These are phyloP conservation scores for Pythium oligandrum DNA, from an alignment of 352 stramenopile species.

Conservation along the genomic window DNA sequence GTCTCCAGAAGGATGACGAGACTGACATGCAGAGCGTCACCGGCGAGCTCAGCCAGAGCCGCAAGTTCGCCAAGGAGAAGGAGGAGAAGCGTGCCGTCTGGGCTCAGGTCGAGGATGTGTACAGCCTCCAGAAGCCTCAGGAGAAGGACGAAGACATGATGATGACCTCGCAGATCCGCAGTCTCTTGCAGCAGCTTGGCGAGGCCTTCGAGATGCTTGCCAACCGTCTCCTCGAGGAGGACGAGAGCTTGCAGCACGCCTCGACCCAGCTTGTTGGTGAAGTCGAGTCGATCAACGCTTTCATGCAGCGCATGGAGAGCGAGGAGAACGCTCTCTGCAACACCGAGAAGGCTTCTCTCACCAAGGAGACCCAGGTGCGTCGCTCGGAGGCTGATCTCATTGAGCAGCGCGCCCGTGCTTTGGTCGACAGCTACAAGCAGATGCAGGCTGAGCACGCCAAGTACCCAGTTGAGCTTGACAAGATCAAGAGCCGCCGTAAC, in stretches of 20 bases:
- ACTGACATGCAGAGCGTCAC: constrained; percentile 66
- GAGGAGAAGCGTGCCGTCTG: constrained; percentile 82
- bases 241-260: constrained; percentile 80
- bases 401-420: constrained; percentile 73
- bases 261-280: constrained; percentile 79
- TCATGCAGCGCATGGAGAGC: constrained; percentile 89
- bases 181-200: constrained; percentile 76
- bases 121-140: constrained; percentile 73
- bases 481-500: constrained; percentile 73
- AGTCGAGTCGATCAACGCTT: constrained; percentile 84
- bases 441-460: constrained; percentile 85
- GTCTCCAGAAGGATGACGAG: constrained; percentile 84
- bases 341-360: constrained; percentile 83
- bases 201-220: constrained; percentile 87
- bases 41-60: constrained; percentile 58
- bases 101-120: constrained; percentile 82
- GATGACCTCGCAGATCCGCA: constrained; percentile 89
- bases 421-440: constrained; percentile 87
- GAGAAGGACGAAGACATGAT: constrained; percentile 91
- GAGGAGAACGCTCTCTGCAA: constrained; percentile 76
- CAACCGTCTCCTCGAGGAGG: constrained; percentile 81
- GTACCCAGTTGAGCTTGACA: constrained; percentile 76
- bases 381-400: constrained; percentile 77
- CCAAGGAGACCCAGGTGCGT: constrained; percentile 80
- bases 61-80: constrained; percentile 67